Conservation (phyloP, 345 rosid genomes). For the Arabis alpina region DNA sequence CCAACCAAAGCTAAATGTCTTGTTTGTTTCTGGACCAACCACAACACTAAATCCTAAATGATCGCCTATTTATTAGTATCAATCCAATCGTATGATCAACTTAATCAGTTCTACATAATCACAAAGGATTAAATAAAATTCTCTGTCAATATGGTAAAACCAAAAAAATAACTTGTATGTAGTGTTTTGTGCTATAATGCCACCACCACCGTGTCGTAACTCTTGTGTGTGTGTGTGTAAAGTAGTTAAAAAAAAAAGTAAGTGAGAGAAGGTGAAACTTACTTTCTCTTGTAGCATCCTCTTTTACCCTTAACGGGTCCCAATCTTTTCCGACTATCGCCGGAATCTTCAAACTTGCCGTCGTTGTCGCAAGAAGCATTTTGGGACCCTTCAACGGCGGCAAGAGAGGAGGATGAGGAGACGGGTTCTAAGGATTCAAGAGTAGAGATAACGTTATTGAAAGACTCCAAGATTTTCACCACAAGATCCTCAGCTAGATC, state of each 20-base stretch:
- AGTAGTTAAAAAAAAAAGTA: background rate
- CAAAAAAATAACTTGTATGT: background rate
- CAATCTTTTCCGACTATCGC: constrained; percentile 56
- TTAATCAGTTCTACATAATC: background rate
- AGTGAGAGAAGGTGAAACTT: constrained; percentile 20
- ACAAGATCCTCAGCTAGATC: constrained; percentile 45
- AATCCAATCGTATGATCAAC: constrained; percentile 6
- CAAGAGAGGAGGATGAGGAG: constrained; percentile 34
- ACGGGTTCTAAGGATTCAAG: constrained; percentile 35
- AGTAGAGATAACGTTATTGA: constrained; percentile 46
- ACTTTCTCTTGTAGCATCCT: constrained; percentile 90
- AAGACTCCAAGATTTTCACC: constrained; percentile 54
- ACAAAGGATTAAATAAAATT: background rate
- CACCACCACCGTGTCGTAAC: background rate
- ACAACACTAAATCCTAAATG: constrained; percentile 2
- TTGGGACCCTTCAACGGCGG: constrained; percentile 34
- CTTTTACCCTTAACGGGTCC: constrained; percentile 52
- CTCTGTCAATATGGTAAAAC: background rate
- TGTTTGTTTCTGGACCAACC: constrained; percentile 12
- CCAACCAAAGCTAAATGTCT: constrained; percentile 18
- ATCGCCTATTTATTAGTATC: background rate
- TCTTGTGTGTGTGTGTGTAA: background rate
- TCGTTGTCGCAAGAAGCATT: constrained; percentile 45
- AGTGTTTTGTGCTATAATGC: constrained; percentile 1
- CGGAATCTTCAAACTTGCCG: constrained; percentile 59